A percentile compares a stretch with the other conserved stretches of the same genome.
These are phyloP conservation scores for Saprolegnia parasitica DNA, from an alignment of 352 stramenopile genomes.

Conservation along the genomic window DNA sequence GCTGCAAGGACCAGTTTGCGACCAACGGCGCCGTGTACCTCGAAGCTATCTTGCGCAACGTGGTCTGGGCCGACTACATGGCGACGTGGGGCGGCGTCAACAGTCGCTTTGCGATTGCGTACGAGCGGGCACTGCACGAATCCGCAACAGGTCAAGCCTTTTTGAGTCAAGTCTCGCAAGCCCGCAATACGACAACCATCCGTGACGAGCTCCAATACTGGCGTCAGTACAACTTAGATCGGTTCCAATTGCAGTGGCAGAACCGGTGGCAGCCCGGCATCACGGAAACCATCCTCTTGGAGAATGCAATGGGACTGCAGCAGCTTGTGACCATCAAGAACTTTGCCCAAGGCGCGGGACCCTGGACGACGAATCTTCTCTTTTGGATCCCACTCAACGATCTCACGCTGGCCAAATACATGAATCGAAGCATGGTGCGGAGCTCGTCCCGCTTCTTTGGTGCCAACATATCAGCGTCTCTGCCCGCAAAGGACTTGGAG, in stretches of 20 bases:
- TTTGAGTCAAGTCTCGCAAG: not conserved
- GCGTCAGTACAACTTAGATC: not conserved
- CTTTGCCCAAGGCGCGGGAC: not conserved
- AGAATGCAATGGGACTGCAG: slow-evolving; percentile 13
- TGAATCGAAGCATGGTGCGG: slow-evolving; percentile 10
- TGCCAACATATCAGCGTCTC: not conserved
- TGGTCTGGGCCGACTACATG: not conserved
- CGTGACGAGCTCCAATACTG: not conserved
- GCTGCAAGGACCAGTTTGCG: not conserved
- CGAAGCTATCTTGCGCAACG: slow-evolving; percentile 12
- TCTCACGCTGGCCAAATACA: not conserved
- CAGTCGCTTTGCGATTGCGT: no score
- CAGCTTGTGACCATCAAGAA: not conserved
- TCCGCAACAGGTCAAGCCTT: not conserved
- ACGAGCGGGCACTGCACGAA: not conserved
- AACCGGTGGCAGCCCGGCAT: not conserved
- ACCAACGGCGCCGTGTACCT: slow-evolving; percentile 14
- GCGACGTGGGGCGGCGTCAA: not conserved
- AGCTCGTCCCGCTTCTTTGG: not conserved
- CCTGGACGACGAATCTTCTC: not conserved
- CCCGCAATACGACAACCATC: not conserved
- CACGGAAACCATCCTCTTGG: not conserved
- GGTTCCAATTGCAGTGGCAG: slow-evolving; percentile 1
- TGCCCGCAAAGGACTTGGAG: not conserved
- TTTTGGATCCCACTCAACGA: slow-evolving; percentile 11